Conservation (phyloP, 768 basidiomycete genomes). For the Gloeostereum incarnatum region DNA sequence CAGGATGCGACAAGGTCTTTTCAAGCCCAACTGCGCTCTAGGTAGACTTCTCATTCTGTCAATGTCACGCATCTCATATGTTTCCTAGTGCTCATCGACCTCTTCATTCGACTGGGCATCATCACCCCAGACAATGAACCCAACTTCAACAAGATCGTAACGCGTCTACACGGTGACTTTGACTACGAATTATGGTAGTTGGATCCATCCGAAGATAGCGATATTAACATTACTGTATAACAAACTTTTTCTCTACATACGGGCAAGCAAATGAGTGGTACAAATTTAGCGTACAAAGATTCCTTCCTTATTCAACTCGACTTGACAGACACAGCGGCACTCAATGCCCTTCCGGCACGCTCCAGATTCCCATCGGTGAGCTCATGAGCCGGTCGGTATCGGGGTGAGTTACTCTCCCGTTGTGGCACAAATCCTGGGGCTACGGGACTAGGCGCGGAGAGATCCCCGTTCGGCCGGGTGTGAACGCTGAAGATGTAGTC, state of each 20-base stretch:
- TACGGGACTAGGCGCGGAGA: slow-evolving; percentile 1
- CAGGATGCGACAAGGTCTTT: slow-evolving; percentile 56
- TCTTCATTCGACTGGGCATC: slow-evolving; percentile 79
- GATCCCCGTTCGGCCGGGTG: slow-evolving; percentile 11
- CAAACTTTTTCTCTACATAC: no score
- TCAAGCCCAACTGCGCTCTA: slow-evolving; percentile 90
- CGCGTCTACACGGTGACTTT: slow-evolving; percentile 65
- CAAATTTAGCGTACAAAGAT: no score
- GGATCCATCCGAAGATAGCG: background rate
- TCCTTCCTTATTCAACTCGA: no score
- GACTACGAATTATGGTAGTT: slow-evolving; percentile 48
- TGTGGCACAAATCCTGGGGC: background rate
- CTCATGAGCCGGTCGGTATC: slow-evolving; percentile 76
- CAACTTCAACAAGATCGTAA: slow-evolving; percentile 67
- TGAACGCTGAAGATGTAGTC: slow-evolving; percentile 14
- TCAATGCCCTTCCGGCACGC: slow-evolving; percentile 56
- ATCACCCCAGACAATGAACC: slow-evolving; percentile 87
- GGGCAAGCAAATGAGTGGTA: no score
- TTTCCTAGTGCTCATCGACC: slow-evolving; percentile 69
- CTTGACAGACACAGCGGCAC: no score
- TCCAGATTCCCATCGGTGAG: slow-evolving; percentile 67
- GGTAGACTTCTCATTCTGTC: slow-evolving; percentile 28
- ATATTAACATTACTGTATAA: no score
- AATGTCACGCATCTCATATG: background rate
- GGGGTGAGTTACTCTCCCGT: slow-evolving; percentile 11